Base-by-base conservation (phyloP, 305 asterid species). In the Solanum hybrid region DNA sequence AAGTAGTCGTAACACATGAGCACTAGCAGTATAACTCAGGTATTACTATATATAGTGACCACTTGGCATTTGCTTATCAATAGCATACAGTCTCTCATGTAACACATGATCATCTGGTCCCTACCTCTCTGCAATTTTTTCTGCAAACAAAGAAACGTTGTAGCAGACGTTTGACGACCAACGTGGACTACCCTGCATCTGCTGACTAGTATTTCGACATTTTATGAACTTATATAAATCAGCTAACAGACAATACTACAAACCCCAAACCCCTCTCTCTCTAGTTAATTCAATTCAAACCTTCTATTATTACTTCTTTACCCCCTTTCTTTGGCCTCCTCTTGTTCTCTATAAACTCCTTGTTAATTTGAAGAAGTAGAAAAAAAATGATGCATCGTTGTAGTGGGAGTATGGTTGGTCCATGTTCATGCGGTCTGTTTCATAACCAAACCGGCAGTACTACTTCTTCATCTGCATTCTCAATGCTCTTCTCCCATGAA, bases 171-270 rank as follows among this genome's bases (percentile, higher is more conserved):
- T 92, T 89, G 90, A 89, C 92, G 92, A 92, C 90, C 87, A 92
- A 92, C 92, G 88, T 91, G 91, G 89, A 78, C 89, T 85, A 37
- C 91, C 91, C 87, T 82, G 93, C 93, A 90, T 77, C 86, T 89
- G 92, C 94, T 92, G 94, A 92, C 94, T 90, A 37, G 78, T 91
- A 92, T 92, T 92, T 92, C 94, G 89, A 91, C 93, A 90, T 91
- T 91, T 91, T 90, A 66, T 91, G 35, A 31, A 37, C 64, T 35
- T 92, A 64, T 37, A 77, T 36, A 78, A 77, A 56, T 56, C 66
- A 84, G 75, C 90, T 84, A 87, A 84, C 69, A 26, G 89, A 85
- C 90, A 73, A 86, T 37, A 69, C 24, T 66, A 34, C 89, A 17
- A 78, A 75, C 4, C 36, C 51, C 72, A 19, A 7, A 90, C 24